A percentile compares a stretch with the other conserved stretches of the same genome.
Evolutionary conservation across 805 yeast species (phyloP).

Genomic region (Yamadazyma insecticola): DNA sequence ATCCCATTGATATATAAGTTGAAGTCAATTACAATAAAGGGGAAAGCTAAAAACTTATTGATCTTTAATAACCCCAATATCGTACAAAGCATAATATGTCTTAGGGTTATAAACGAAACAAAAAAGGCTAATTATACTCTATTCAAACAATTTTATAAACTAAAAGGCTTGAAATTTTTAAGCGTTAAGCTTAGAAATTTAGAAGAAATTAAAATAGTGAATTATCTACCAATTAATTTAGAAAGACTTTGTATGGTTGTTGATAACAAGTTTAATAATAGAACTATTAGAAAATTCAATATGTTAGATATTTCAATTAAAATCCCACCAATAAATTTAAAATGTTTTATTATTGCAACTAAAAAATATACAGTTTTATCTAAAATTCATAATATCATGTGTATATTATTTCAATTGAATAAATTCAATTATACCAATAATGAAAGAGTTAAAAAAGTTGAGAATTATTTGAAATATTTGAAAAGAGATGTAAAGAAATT

Average conservation of each 20-base stretch:
- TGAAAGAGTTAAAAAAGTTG: not conserved
- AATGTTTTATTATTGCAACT: constrained; percentile 1
- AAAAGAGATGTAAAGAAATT: constrained; percentile 1
- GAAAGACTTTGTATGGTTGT: not conserved
- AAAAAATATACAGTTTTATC: not conserved
- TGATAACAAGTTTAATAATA: not conserved
- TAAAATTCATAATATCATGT: not conserved
- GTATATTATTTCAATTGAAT: not conserved
- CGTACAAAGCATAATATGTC: too few species aligned
- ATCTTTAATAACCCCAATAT: too few species aligned
- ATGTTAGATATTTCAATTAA: not conserved
- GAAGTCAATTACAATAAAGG: too few species aligned
- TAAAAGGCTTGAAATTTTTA: not conserved
- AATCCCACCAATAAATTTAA: not conserved
- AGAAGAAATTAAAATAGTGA: not conserved
- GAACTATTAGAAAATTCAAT: not conserved
- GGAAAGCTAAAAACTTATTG: too few species aligned
- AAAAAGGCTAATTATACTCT: not conserved
- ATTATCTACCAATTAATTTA: constrained; percentile 1
- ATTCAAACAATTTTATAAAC: not conserved
- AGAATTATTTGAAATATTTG: not conserved
- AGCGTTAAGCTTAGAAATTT: not conserved
- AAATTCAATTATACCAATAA: constrained; percentile 1
- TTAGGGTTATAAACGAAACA: too few species aligned
- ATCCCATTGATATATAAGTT: too few species aligned